phyloP scores from a whole-genome alignment of 225 moss, liverwort and hornwort genomes.

The Climacium dendroides region DNA sequence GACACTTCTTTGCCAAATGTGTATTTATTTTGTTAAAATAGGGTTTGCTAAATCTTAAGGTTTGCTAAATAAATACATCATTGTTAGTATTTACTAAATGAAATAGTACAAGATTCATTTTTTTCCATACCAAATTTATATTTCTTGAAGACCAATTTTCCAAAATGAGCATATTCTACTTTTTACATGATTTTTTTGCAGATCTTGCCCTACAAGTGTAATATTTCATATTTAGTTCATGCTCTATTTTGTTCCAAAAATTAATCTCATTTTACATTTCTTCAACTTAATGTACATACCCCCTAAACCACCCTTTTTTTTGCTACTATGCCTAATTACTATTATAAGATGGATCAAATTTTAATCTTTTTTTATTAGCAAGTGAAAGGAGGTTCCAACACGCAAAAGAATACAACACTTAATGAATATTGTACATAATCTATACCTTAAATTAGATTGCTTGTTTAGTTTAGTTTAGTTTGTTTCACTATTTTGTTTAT shows the following conservation, averaged over 20 bases:
- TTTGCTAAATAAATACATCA: too few species aligned
- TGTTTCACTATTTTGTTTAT: too few species aligned
- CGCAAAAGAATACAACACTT: fast-evolving
- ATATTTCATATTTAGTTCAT: background rate
- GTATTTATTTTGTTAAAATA: background rate
- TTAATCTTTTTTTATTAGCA: background rate
- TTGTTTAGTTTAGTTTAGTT: too few species aligned
- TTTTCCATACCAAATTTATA: background rate
- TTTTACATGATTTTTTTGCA: background rate
- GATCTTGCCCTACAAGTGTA: too few species aligned
- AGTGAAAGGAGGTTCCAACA: fast-evolving
- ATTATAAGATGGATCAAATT: background rate
- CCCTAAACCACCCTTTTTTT: background rate
- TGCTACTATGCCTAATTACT: background rate
- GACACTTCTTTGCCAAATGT: background rate
- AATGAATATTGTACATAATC: too few species aligned
- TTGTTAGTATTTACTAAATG: too few species aligned
- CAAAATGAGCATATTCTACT: too few species aligned
- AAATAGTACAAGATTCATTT: too few species aligned
- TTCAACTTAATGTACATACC: background rate
- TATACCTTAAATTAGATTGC: too few species aligned
- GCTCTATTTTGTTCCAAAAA: background rate
- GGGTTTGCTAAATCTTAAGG: fast-evolving
- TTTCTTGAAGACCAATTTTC: background rate
- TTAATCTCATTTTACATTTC: background rate